A percentile compares a stretch with the other conserved stretches of the same genome.
These are phyloP conservation scores for Phytophthora boehmeriae DNA, from an alignment of 352 stramenopile species.

Conservation along the genomic window DNA sequence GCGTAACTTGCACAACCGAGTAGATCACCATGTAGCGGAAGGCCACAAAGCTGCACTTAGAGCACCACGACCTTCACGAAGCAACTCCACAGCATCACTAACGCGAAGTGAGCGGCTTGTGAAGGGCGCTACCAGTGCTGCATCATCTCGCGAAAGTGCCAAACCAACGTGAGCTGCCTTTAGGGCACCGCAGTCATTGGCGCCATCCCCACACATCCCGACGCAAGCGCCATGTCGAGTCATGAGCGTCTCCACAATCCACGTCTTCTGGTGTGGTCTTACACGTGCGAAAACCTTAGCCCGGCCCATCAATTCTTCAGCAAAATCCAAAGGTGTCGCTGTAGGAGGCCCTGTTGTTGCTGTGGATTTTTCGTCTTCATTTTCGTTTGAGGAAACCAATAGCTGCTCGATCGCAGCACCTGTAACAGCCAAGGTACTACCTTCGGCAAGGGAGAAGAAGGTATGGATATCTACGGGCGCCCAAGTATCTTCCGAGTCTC, in stretches of 20 bases:
- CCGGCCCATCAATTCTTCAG: constrained; percentile 57
- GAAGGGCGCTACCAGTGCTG: constrained; percentile 92
- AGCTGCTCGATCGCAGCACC: constrained; percentile 63
- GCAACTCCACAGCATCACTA: constrained; percentile 80
- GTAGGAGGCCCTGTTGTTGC: constrained; percentile 8
- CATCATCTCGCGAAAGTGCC: constrained; percentile 88
- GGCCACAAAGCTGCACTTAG: constrained; percentile 86
- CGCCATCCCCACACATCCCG: constrained; percentile 77
- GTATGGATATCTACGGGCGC: constrained; percentile 45
- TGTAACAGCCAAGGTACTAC: constrained; percentile 72
- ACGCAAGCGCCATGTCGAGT: constrained; percentile 49
- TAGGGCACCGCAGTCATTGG: constrained; percentile 91
- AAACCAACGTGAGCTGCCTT: constrained; percentile 92
- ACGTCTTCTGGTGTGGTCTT: constrained; percentile 80
- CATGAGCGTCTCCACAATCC: constrained; percentile 78
- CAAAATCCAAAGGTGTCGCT: constrained; percentile 36
- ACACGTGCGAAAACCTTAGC: constrained; percentile 79
- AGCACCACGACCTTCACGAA: constrained; percentile 89
- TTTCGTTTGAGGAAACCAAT: constrained; percentile 25
- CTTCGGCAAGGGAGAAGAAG: constrained; percentile 56
- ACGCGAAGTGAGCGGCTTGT: constrained; percentile 87
- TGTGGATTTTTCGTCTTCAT: constrained; percentile 13
- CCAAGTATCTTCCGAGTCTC: constrained; percentile 36
- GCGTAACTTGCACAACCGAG: constrained; percentile 85
- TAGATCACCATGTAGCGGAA: constrained; percentile 95